Evolutionary conservation across 1,284 basidiomycete genomes (phyloP).

Genomic region (Acaromyces ingoldii): DNA sequence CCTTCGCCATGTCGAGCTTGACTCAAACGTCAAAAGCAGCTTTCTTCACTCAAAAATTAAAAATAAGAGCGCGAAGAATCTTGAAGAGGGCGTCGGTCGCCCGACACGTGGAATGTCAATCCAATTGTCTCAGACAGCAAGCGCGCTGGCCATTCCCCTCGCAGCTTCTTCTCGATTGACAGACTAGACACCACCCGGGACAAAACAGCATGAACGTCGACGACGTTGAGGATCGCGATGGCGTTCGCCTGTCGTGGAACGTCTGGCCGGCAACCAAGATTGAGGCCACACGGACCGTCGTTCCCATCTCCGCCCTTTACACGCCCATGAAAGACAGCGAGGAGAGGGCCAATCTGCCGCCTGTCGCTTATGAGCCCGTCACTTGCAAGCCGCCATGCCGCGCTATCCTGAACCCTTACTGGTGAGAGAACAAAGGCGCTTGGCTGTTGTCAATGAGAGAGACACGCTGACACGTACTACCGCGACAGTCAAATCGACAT

Average conservation of each 20-base stretch:
- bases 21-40: no score
- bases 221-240: slow-evolving; percentile 53
- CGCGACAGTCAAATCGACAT: slow-evolving; percentile 88
- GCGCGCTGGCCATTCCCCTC: no score
- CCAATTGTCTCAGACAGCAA: no score
- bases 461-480: not conserved
- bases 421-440: slow-evolving; percentile 55
- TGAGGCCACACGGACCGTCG: slow-evolving; percentile 95
- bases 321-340: slow-evolving; percentile 91
- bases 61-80: no score
- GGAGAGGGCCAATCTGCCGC: slow-evolving; percentile 86
- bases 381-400: slow-evolving; percentile 97
- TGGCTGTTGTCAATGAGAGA: not conserved
- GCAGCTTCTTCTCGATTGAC: no score
- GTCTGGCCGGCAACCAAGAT: slow-evolving; percentile 96
- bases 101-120: no score
- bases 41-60: no score
- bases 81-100: no score
- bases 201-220: slow-evolving; percentile 40
- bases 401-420: slow-evolving; percentile 95
- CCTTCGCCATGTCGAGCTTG: no score
- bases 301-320: slow-evolving; percentile 96
- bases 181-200: no score
- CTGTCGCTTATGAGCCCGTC: slow-evolving; percentile 95
- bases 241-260: slow-evolving; percentile 73